phyloP scores from a whole-genome alignment of 2,329 filamentous ascomycete genomes.

The Monilinia laxa region DNA sequence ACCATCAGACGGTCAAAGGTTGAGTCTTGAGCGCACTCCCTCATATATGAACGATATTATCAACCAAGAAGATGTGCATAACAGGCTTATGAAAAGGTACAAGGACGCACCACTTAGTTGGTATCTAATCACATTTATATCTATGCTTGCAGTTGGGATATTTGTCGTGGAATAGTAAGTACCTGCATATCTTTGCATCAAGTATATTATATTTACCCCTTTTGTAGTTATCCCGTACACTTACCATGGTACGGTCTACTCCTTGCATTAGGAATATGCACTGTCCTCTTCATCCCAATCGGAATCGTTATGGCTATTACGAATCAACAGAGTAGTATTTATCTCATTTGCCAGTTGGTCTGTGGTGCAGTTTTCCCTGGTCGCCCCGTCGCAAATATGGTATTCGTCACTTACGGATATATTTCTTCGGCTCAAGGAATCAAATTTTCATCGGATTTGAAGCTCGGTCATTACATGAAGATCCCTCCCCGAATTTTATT shows the following conservation, averaged over 20 bases:
- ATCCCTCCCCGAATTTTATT: slow-evolving; percentile 78
- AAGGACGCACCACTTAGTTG: slow-evolving; percentile 77
- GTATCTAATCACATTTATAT: slow-evolving; percentile 74
- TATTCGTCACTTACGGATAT: slow-evolving; percentile 88
- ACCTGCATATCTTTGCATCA: background rate
- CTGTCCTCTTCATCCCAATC: slow-evolving; percentile 82
- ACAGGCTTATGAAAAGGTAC: slow-evolving; percentile 79
- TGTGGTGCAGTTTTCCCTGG: slow-evolving; percentile 81
- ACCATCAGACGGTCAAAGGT: slow-evolving; percentile 13
- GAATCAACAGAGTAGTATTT: slow-evolving; percentile 84
- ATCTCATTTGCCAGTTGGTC: slow-evolving; percentile 81
- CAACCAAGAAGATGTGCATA: slow-evolving; percentile 77
- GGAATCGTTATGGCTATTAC: slow-evolving; percentile 93
- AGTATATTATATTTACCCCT: slow-evolving; percentile 1
- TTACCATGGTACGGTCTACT: slow-evolving; percentile 85
- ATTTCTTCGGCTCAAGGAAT: slow-evolving; percentile 86
- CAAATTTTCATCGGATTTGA: slow-evolving; percentile 84
- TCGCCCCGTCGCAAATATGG: slow-evolving; percentile 86
- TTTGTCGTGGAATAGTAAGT: slow-evolving; percentile 82
- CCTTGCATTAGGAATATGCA: slow-evolving; percentile 74
- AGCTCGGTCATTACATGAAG: slow-evolving; percentile 87
- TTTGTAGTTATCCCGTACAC: slow-evolving; percentile 68
- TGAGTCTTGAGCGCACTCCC: slow-evolving; percentile 41
- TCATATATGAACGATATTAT: slow-evolving; percentile 54
- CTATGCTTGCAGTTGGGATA: slow-evolving; percentile 76